phyloP scores from a whole-genome alignment of 768 basidiomycete genomes.

The Leccinum pellstonianum region DNA sequence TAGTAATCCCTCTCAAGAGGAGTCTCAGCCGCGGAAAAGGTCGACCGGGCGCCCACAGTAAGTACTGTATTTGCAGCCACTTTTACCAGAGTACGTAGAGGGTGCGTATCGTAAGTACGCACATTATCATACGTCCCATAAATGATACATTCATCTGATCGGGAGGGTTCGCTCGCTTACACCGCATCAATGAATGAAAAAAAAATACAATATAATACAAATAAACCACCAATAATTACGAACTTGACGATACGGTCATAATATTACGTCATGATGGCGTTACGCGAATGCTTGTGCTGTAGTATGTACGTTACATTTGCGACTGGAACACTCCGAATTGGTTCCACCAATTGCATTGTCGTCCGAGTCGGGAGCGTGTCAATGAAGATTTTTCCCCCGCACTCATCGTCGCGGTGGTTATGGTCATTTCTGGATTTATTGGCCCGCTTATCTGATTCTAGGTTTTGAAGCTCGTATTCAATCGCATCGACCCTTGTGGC shows the following conservation, averaged over 20 bases:
- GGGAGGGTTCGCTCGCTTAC: not conserved
- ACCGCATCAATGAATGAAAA: not conserved
- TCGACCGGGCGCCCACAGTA: too few relatives aligned
- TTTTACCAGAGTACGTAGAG: too few relatives aligned
- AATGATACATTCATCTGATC: not conserved
- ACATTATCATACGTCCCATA: too few relatives aligned
- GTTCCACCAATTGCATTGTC: not conserved
- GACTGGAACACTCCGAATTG: not conserved
- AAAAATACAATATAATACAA: not conserved
- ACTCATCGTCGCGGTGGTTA: not conserved
- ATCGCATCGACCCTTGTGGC: not conserved
- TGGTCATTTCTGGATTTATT: not conserved
- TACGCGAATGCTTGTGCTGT: not conserved
- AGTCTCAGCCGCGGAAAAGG: not conserved
- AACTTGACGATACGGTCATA: not conserved
- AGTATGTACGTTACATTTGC: too few relatives aligned
- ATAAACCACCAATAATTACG: too few relatives aligned
- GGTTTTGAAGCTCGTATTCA: not conserved
- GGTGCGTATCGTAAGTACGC: too few relatives aligned
- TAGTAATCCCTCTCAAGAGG: not conserved
- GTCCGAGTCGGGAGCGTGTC: not conserved
- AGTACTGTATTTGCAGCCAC: too few relatives aligned
- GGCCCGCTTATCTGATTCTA: not conserved
- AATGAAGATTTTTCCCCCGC: not conserved
- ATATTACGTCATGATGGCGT: not conserved